Evolutionary conservation across 2,329 filamentous ascomycete species (phyloP), one percentile per base, ranked within the genome.

Genomic region (Paecilomyces fulvus): DNA sequence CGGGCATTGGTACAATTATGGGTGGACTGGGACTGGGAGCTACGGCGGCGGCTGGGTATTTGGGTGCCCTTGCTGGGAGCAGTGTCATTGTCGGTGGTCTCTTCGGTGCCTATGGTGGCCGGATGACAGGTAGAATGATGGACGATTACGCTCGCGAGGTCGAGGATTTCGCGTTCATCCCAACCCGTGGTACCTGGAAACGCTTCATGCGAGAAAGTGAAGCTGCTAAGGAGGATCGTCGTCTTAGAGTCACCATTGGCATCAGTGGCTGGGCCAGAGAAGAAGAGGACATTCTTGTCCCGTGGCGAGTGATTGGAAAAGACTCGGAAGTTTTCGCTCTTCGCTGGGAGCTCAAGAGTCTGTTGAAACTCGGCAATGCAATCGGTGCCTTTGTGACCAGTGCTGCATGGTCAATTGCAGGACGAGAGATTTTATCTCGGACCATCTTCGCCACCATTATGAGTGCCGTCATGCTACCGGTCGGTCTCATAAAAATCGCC

Each of bases 41-140:
- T 1, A 86, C 85, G 2, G 85, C 86, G 21, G 87, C 90, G 10
- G 90, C 91, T 20, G 85, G 85, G 1, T 84, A 96, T 54, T 77
- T 97, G 0, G 92, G 92, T 10, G 81, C 85, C 17, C 79, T 96
- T 66, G 88, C 90, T 1, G 86, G 92, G 37, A 94, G 88, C 59
- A 83, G 86, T 4, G 82, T 94, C 14, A 78, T 91, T 48, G 87
- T 96, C 30, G 92, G 92, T 14, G 84, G 88, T 37, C 76, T 97
- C 43, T 96, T 97, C 66, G 94, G 94, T 8, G 89, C 94, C n/a
- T 96, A 95, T 67, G 89, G 89, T 49, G 85, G 87, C 1, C 83
- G 86, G 33, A 92, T 95, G 80, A 89, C 88, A 0, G 84, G 86
- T 54, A 87, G 91, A 69, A 90, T 92, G 79, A 88, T 96, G 80